Conservation (phyloP, 257 asterid genomes). For the Penstemon davidsonii region DNA sequence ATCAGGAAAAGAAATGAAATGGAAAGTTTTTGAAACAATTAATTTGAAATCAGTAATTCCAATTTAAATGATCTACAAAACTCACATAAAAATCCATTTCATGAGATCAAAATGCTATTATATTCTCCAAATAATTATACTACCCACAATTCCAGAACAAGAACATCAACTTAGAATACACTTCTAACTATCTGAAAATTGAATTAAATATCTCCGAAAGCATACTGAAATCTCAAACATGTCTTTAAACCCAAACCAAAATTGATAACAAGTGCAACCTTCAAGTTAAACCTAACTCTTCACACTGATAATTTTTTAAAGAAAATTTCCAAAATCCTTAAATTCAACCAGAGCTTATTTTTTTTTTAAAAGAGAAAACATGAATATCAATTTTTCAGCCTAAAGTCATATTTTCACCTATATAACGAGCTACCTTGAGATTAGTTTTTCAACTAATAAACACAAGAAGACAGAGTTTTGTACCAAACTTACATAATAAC, state of each 20-base stretch:
- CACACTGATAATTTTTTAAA: not conserved
- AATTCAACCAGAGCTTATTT: constrained; percentile 2
- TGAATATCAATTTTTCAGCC: not conserved
- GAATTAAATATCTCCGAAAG: not conserved
- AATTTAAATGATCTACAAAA: not conserved
- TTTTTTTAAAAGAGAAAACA: not conserved
- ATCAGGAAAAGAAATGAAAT: not conserved
- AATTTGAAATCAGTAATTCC: not conserved
- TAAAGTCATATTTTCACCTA: not conserved
- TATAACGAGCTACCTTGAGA: not conserved
- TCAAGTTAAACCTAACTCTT: not conserved
- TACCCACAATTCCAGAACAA: not conserved
- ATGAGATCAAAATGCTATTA: not conserved
- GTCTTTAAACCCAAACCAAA: not conserved
- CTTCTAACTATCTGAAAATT: not conserved
- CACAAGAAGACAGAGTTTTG: no score
- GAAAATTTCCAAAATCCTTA: not conserved
- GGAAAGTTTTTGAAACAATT: not conserved
- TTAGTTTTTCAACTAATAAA: no score
- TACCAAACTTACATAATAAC: not conserved
- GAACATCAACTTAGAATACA: not conserved
- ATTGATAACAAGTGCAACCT: no score
- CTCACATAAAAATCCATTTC: not conserved
- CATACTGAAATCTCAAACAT: not conserved
- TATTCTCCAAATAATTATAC: not conserved